Base-by-base conservation (phyloP, 2,329 filamentous ascomycete species). In the Colletotrichum abscissum region DNA sequence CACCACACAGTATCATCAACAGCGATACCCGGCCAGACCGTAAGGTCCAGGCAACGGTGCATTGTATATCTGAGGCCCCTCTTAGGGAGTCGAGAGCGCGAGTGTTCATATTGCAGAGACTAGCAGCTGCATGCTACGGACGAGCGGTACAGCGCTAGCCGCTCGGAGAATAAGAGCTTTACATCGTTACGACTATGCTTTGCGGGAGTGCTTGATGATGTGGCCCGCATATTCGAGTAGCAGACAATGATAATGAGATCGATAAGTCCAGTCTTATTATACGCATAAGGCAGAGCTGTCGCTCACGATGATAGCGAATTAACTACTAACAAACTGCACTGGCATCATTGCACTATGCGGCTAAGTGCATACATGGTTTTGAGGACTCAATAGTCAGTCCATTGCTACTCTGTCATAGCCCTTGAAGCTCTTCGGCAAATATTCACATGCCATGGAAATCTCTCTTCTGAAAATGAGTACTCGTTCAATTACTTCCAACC, bases 11-110 rank as follows among this genome's bases (percentile, higher is more conserved):
- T 71, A 63, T 71, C 73, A 74, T 74, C 69, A 73, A 64, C 46
- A 74, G 69, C 70, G 69, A 74, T 69, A 73, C 70, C 64, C 60
- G 63, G 65, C 70, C 24, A 24, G 28, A 56, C 69, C 69, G 55
- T 56, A 59, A 72, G 69, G 63, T 22, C 11, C 30, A 60, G 49
- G 60, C 55, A 59, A 26, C 35, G 69, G 65, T 74, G 64, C 60
- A 74, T 69, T 73, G 65, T 74, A 63, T 30, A 69, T 74, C 42
- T 46, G 26, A 12, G 22, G 22, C 26, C 26, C 22, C 24, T n/a
- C 5, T 28, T 14, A 54, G 60, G 59, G 62, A 28, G 54, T 33
- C 42, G 52, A n/a, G 16, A 49, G 30, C 38, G 69, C 65, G 33
- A 54, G 62, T 67, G 62, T 63, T 66, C 3, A 56, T 72, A 67